Conservation (phyloP, 495 filamentous ascomycete species). For the Penicillium pulvis region DNA sequence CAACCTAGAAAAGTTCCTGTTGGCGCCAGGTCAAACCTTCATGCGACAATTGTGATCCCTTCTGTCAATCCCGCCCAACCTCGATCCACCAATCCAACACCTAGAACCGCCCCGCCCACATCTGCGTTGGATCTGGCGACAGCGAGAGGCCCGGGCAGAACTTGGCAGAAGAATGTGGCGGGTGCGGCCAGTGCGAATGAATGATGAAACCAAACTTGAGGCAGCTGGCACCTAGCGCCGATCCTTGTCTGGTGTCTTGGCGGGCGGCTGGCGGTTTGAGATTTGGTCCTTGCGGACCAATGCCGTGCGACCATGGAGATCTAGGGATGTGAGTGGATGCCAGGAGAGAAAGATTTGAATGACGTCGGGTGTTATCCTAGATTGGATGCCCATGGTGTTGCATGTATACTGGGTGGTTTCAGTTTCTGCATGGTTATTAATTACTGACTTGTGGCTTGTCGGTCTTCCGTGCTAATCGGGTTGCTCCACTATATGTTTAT, state of each 20-base stretch:
- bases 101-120: background rate
- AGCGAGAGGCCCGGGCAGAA: constrained; percentile 21
- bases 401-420: background rate
- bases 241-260: constrained; percentile 1
- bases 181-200: constrained; percentile 1
- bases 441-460: background rate
- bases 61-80: background rate
- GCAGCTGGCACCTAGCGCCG: background rate
- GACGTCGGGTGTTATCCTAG: background rate
- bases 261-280: constrained; percentile 3
- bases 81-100: background rate
- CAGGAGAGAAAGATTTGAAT: background rate
- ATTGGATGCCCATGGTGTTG: background rate
- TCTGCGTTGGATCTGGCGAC: constrained; percentile 8
- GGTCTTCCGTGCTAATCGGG: too few species aligned
- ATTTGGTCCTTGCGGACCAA: constrained; percentile 1
- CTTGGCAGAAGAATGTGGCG: constrained; percentile 13
- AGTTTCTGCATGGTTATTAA: background rate
- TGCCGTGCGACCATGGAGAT: background rate
- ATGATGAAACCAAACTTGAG: background rate
- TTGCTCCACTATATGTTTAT: too few species aligned
- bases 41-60: constrained; percentile 2
- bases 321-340: background rate
- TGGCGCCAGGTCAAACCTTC: constrained; percentile 6
- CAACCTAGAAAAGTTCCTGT: background rate